Base-by-base conservation (phyloP, 2,329 filamentous ascomycete genomes). In the Diaporthe sp. region DNA sequence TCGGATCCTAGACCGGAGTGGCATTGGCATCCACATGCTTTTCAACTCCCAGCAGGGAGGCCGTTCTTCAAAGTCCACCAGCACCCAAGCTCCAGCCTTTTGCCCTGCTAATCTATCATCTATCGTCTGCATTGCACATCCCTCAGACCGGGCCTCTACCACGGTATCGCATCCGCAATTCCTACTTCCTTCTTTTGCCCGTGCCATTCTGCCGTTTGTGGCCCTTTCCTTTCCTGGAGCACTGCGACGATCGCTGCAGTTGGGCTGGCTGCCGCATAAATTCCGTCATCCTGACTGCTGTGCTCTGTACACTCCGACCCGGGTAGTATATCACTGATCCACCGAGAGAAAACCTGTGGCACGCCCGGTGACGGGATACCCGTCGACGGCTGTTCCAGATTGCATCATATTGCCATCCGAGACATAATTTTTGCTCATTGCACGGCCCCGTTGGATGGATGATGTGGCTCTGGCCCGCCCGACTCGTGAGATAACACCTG, bases 11-110 rank as follows among this genome's bases (percentile, higher is more conserved):
- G 65, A 44, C 55, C 44, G 55, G 73, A 60, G 58, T 67, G 71
- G 58, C 44, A 39, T 57, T 67, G 53, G 73, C 55, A 62, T 62
- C 57, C 67, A 75, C 73, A 72, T 75, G 73, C 67, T 74, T 74
- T 74, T 74, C 61, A 39, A 46, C 73, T 65, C 15, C 34, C n/a
- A 31, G 25, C 39, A 65, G 49, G 58, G 67, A 75, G 73, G 51
- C 55, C 73, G 34, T 71, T 58, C 51, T 46, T 42, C 46, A 22
- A 58, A 37, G 37, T 31, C 37, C 22, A 61, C 44, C 68, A 71
- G 25, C 49, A 28, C 53, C 31, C 31, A 42, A 65, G 31, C 51
- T 72, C 67, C 58, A 65, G 51, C 19, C 53, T 25, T 28, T 51
- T 53, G 53, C 39, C 39, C 53, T 70, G 42, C 62, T 65, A 49